These are phyloP conservation scores for Pontederia paniculata DNA, from an alignment of 176 grass and related monocot species.

Conservation along the genomic window DNA sequence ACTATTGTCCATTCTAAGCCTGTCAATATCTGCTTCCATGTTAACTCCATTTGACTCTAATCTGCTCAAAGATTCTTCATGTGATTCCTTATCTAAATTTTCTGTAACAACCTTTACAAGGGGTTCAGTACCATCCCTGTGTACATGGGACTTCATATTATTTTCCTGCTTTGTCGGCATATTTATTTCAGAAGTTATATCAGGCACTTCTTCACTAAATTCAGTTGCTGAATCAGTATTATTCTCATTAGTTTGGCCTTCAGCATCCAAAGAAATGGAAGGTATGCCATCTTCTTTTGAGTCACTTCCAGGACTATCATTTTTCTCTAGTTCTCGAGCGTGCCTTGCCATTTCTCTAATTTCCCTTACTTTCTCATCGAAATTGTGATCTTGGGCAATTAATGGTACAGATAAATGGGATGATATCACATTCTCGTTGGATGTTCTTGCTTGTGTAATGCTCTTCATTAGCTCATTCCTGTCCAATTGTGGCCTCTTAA, in stretches of 20 bases:
- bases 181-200: conserved; percentile 4
- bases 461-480: conserved; percentile 18
- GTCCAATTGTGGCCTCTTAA: conserved; percentile 17
- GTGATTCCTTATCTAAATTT: not conserved
- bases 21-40: not conserved
- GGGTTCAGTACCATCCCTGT: conserved; percentile 1
- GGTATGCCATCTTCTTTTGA: not conserved
- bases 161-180: not conserved
- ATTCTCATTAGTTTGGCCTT: not conserved
- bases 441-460: conserved; percentile 8
- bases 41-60: not conserved
- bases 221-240: not conserved
- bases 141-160: not conserved
- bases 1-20: not conserved
- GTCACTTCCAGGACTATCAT: conserved; percentile 3
- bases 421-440: conserved; percentile 1
- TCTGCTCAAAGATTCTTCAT: conserved; percentile 1
- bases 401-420: not conserved
- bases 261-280: not conserved
- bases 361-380: conserved; percentile 20
- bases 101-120: not conserved
- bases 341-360: conserved; percentile 29
- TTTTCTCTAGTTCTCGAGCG: conserved; percentile 20
- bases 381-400: not conserved
- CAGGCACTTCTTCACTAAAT: not conserved